Conservation (phyloP, 768 basidiomycete species). For the Xerocomellus chrysenteron region DNA sequence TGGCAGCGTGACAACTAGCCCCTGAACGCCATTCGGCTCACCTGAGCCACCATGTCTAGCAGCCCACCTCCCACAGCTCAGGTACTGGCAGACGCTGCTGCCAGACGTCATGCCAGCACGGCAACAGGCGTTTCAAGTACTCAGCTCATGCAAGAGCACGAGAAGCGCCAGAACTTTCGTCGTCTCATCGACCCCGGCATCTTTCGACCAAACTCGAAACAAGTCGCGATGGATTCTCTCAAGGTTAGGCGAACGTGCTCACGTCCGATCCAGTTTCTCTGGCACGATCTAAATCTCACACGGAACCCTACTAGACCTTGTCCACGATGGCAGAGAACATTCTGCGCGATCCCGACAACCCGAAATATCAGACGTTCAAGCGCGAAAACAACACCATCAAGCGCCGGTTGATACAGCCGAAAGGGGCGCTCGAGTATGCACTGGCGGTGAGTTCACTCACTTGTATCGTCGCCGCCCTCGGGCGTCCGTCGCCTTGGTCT, state of each 20-base stretch:
- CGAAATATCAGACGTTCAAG: slow-evolving; percentile 74
- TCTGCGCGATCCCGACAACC: slow-evolving; percentile 67
- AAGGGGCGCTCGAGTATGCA: slow-evolving; percentile 76
- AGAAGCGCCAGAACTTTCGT: slow-evolving; percentile 68
- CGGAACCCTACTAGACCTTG: slow-evolving; percentile 45
- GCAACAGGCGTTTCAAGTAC: not conserved
- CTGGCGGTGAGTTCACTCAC: slow-evolving; percentile 44
- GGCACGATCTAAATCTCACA: no score
- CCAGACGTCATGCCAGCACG: slow-evolving; percentile 19
- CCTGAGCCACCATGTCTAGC: slow-evolving; percentile 13
- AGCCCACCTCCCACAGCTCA: slow-evolving; percentile 17
- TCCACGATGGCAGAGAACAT: slow-evolving; percentile 72
- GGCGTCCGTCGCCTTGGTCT: no score
- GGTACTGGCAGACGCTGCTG: slow-evolving; percentile 29
- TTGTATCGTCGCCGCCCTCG: not conserved
- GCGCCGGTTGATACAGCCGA: slow-evolving; percentile 62
- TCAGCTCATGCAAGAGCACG: slow-evolving; percentile 48
- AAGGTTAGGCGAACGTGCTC: slow-evolving; percentile 42
- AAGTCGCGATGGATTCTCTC: slow-evolving; percentile 58
- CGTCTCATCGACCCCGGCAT: slow-evolving; percentile 81
- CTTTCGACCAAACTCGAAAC: slow-evolving; percentile 63
- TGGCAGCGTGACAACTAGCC: not conserved
- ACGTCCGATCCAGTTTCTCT: not conserved
- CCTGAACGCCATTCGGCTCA: slow-evolving; percentile 11
- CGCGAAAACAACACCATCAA: slow-evolving; percentile 69